Conservation (phyloP, 1,284 basidiomycete species). For the Phellopilus nigrolimitatus region DNA sequence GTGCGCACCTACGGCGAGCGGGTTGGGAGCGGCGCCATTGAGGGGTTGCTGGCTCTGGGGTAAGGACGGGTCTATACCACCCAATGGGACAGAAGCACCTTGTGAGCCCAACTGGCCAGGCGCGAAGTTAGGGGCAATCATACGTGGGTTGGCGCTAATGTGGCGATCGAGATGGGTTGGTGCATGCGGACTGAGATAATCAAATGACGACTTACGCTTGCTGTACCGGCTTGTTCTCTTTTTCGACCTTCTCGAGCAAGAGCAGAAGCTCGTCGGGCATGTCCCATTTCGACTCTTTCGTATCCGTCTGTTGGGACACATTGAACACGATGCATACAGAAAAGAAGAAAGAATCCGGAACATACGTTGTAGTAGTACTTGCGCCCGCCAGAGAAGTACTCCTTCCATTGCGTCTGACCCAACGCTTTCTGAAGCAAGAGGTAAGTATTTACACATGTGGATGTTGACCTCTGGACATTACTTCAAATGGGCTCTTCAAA, state of each 20-base stretch:
- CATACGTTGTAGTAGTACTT: slow-evolving; percentile 91
- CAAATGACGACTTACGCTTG: slow-evolving; percentile 14
- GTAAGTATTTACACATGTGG: neutral
- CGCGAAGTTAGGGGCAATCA: slow-evolving; percentile 16
- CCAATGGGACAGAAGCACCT: slow-evolving; percentile 18
- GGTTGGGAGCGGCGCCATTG: slow-evolving; percentile 15
- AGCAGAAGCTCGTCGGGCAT: slow-evolving; percentile 85
- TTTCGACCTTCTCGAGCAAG: slow-evolving; percentile 79
- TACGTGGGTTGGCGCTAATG: slow-evolving; percentile 14
- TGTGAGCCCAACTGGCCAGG: slow-evolving; percentile 8
- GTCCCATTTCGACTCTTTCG: slow-evolving; percentile 88
- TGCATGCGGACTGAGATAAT: neutral
- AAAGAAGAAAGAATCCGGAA: slow-evolving; percentile 3
- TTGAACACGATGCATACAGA: neutral
- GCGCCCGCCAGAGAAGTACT: slow-evolving; percentile 82
- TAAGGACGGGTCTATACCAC: slow-evolving; percentile 15
- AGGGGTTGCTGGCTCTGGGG: slow-evolving; percentile 9
- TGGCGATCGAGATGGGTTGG: too few relatives aligned
- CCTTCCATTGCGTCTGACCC: slow-evolving; percentile 60
- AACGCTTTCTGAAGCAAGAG: slow-evolving; percentile 16
- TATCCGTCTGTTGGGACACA: slow-evolving; percentile 51
- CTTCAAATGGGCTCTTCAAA: slow-evolving; percentile 81
- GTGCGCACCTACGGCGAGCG: slow-evolving; percentile 27
- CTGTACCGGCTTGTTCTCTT: slow-evolving; percentile 46
- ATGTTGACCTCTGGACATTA: too few relatives aligned